phyloP scores from a whole-genome alignment of 1,139 yeast genomes.

The Geotrichum reessii region DNA sequence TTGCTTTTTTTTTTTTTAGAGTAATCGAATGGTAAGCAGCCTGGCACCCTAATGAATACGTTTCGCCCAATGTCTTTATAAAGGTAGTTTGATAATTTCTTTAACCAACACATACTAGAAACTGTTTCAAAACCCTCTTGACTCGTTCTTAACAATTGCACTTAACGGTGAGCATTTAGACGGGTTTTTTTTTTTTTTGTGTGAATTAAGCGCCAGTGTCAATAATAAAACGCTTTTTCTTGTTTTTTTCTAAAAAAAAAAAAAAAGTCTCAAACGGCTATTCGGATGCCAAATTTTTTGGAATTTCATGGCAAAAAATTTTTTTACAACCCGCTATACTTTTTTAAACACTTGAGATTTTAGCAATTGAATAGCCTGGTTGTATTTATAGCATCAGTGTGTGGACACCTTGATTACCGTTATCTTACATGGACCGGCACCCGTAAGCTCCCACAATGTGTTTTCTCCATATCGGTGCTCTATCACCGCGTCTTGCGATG shows the following conservation, averaged over 20 bases:
- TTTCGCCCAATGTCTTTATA: too few species aligned
- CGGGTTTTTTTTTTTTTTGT: not conserved
- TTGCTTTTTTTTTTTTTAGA: not conserved
- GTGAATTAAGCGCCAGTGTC: not conserved
- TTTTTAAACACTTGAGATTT: too few species aligned
- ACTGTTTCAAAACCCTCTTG: not conserved
- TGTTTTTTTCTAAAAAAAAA: too few species aligned
- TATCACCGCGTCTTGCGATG: not conserved
- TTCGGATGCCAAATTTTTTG: not conserved
- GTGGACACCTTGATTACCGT: not conserved
- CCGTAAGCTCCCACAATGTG: not conserved
- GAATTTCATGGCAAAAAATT: not conserved
- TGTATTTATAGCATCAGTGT: too few species aligned
- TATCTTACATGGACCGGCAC: not conserved
- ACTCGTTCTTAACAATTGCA: too few species aligned
- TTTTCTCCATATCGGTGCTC: not conserved
- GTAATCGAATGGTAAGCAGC: not conserved
- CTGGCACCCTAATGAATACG: not conserved
- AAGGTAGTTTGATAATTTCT: not conserved
- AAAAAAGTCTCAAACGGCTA: not conserved
- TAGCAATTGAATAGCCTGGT: not conserved
- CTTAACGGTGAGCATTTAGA: too few species aligned
- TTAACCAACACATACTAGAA: not conserved
- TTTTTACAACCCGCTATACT: not conserved
- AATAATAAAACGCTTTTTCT: not conserved